Base-by-base conservation (phyloP, 495 filamentous ascomycete species). In the Penicillium bovifimosum region DNA sequence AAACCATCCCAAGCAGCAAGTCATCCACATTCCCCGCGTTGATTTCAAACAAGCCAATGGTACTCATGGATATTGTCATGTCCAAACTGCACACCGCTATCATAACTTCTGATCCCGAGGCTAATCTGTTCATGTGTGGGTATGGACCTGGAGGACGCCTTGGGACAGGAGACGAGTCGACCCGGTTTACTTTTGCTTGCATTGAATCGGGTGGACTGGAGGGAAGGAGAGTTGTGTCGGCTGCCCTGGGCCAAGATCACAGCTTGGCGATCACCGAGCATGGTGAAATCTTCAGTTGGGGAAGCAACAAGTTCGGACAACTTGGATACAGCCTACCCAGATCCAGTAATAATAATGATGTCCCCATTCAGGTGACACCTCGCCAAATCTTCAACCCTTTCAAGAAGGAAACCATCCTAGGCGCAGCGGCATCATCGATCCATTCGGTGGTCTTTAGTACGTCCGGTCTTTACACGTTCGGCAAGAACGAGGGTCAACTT, bases 401-500 rank as follows among this genome's bases (percentile, higher is more conserved):
- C 55, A 97, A 96, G 63, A 83, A 88, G 58, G 95, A 98, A 64
- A 62, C 71, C 2, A 80, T 96, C 17, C 62, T 88, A 27, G 95
- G 95, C 9, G 83, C 86, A 41, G 90, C 93, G 3, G 92, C 91
- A n/a, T 96, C 91, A 7, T 77, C 89, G 0, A 84, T 95, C 14
- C 93, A 98, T 65, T 96, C 90, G 0, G 91, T 93, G 8, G 90
- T 88, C 4, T 87, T 93, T 60, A 96, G 88, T 5, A 74, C 76
- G 2, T 78, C 82, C 2, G 89, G 90, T 18, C 73, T 98, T 5
- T 98, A 87, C 63, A 95, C 89, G 5, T 98, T 95, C 76, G 93
- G 93, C 16, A 96, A 93, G 67, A 98, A 97, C 57, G 83, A 95
- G 56, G 93, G 93, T 18, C 93, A 98, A 59, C 80, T 98, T 41